Base-by-base conservation (phyloP, 2,329 filamentous ascomycete species). In the Paracamarosporium sp. region DNA sequence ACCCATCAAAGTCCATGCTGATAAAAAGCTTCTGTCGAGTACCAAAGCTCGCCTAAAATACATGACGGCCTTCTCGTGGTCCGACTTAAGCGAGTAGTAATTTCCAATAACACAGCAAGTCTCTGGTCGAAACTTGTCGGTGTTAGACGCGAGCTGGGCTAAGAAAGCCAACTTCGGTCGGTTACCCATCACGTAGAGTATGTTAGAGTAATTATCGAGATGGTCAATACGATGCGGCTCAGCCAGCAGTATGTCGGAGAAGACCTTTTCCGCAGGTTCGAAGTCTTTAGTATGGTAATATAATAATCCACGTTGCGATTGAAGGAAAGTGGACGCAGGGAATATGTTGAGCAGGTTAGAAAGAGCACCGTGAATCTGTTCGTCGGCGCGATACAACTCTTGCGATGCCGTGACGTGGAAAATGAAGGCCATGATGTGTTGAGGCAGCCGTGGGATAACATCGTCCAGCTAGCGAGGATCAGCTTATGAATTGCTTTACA, bases 1-100 rank as follows among this genome's bases (percentile, higher is more conserved):
- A 1, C 95, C 95, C 94, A 99, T 98, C 1, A 99, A 83, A 0
- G 95, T 99, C 95, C 95, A 99, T 1, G 95, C 95, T 0, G 93
- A 96, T 15, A 97, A 84, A 73, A 95, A 99, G 25, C 88, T 90
- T 9, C 94, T 88, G 73, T 99, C 95, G 0, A 99, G 83, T 0
- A 92, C 96, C 20, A 99, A 80, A 0, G 95, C 95, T 22, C 95
- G 89, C 3, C 95, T 90, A 81, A 99, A 99, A 78, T 98, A 98
- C 79, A 97, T 93, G 52, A 99, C 93, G 0, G 95, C 94, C 74
- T 99, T 99, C 75, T 99, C 95, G 74, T 99, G 95, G 74, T 96
- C 90, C 0, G 93, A 97, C 60, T 97, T 88, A 1, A 97, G 81
- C 0, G 92, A 96, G 79, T 97, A 99, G 80, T 98, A 98, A 74